These are phyloP conservation scores for Alternaria sp. DNA, from an alignment of 2,329 filamentous ascomycete genomes.

Conservation along the genomic window DNA sequence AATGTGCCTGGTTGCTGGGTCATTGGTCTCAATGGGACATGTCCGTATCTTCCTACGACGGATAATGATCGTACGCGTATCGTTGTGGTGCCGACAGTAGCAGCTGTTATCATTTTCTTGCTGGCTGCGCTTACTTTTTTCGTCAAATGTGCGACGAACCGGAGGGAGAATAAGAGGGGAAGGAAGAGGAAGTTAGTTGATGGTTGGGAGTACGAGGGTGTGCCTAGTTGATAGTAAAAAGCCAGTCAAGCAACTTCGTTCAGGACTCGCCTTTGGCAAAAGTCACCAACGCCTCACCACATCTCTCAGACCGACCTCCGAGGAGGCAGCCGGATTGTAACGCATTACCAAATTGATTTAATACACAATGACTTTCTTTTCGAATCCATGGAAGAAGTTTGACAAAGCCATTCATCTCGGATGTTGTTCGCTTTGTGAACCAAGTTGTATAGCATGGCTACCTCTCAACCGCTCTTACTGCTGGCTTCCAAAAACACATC, in stretches of 20 bases:
- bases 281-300: not conserved
- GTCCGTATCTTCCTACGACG: conserved; percentile 63
- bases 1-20: conserved; percentile 68
- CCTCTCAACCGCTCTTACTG: not conserved
- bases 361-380: not conserved
- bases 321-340: not conserved
- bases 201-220: conserved; percentile 74
- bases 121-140: conserved; percentile 68
- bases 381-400: not conserved
- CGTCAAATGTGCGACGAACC: conserved; percentile 70
- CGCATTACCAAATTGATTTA: not conserved
- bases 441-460: conserved; percentile 3
- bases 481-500: not conserved
- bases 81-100: conserved; percentile 69
- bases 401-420: not conserved
- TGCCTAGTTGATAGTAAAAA: conserved; percentile 56
- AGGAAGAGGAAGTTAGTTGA: conserved; percentile 59
- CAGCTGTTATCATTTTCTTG: conserved; percentile 68
- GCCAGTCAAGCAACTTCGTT: no score
- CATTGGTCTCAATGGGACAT: conserved; percentile 62
- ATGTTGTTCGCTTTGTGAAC: conserved; percentile 1
- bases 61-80: conserved; percentile 56
- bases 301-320: not conserved
- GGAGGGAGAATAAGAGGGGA: conserved; percentile 61
- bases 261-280: no score